Evolutionary conservation across 495 filamentous ascomycete genomes (phyloP).

Genomic region (Xylaria bambusicola): DNA sequence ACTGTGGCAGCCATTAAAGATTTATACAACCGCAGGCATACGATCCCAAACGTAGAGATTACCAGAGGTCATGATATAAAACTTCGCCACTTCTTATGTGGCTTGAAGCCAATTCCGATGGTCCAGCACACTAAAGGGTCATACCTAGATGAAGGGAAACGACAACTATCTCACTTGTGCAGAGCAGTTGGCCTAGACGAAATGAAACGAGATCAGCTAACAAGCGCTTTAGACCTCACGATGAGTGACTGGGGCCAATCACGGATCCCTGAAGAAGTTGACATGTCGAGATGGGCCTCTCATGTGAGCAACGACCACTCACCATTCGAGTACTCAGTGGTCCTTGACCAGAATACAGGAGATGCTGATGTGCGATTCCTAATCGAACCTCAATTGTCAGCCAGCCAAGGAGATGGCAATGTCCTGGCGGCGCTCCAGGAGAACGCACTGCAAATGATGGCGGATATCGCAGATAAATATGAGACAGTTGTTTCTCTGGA

Average conservation of each 20-base stretch:
- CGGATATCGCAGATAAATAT: constrained; percentile 9
- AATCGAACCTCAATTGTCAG: constrained; percentile 8
- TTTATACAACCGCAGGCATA: constrained; percentile 13
- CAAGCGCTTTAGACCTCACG: too few species aligned
- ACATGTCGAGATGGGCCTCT: constrained; percentile 1
- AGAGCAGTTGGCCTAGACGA: background rate
- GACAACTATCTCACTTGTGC: constrained; percentile 7
- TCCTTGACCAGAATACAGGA: constrained; percentile 2
- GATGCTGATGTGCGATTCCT: constrained; percentile 13
- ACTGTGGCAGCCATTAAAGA: constrained; percentile 15
- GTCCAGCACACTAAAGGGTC: background rate
- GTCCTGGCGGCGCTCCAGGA: background rate
- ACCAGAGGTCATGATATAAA: constrained; percentile 13
- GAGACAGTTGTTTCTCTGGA: constrained; percentile 14
- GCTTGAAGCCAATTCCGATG: constrained; percentile 8
- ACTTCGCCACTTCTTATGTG: constrained; percentile 12
- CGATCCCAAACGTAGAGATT: constrained; percentile 14
- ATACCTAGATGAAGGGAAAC: constrained; percentile 8
- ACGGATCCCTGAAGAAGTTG: background rate
- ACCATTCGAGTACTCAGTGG: constrained; percentile 5
- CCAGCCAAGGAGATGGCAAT: background rate
- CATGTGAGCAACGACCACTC: constrained; percentile 11
- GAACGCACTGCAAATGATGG: background rate
- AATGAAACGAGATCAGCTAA: too few species aligned
- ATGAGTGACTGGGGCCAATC: constrained; percentile 1